Percentiles rank a stretch among this genome's conserved stretches.
These are phyloP conservation scores for Suillus decipiens DNA, from an alignment of 768 basidiomycete species.

Conservation along the genomic window DNA sequence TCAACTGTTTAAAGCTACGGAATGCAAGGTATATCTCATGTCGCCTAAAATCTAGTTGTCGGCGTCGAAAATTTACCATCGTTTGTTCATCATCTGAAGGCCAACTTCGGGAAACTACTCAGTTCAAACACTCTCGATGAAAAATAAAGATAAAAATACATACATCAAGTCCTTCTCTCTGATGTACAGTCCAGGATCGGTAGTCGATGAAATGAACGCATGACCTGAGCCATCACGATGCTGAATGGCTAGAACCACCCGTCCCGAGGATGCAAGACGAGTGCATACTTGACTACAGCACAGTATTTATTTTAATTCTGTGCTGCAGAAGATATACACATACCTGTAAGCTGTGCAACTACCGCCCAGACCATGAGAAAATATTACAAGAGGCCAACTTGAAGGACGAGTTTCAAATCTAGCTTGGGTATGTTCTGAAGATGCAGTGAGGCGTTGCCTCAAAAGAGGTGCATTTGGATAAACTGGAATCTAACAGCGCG, in stretches of 20 bases:
- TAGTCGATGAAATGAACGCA: constrained; percentile 40
- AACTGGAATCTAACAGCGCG: constrained; percentile 50
- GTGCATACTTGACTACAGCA: constrained; percentile 63
- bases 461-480: constrained; percentile 57
- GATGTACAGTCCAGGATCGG: constrained; percentile 49
- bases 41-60: constrained; percentile 72
- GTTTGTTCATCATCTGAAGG: constrained; percentile 23
- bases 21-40: constrained; percentile 70
- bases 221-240: constrained; percentile 83
- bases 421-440: background rate
- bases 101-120: constrained; percentile 23
- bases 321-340: background rate
- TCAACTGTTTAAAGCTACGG: constrained; percentile 56
- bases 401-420: constrained; percentile 11
- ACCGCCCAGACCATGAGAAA: constrained; percentile 84
- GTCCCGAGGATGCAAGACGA: constrained; percentile 74
- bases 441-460: constrained; percentile 28
- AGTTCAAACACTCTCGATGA: constrained; percentile 4
- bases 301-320: constrained; percentile 2
- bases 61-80: constrained; percentile 54
- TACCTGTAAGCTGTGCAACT: constrained; percentile 71
- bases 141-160: constrained; percentile 21
- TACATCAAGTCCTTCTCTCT: constrained; percentile 58
- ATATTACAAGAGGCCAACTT: constrained; percentile 78
- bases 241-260: constrained; percentile 79